Percentiles rank a stretch among this genome's conserved stretches.
These are phyloP conservation scores for Yamadazyma scolyti DNA, from an alignment of 805 yeast species.

Conservation along the genomic window DNA sequence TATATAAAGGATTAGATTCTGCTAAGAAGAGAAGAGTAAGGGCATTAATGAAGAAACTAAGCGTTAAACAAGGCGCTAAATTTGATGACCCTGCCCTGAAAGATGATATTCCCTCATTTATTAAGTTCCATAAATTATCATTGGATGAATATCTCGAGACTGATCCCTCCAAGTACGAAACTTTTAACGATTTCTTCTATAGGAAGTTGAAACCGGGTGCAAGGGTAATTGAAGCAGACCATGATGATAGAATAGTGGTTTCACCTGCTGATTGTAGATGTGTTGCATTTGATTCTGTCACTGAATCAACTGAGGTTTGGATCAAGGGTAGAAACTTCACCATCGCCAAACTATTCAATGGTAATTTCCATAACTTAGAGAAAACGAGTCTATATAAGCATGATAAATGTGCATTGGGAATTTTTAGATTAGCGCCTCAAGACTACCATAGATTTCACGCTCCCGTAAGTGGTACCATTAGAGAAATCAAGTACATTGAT, in stretches of 20 bases:
- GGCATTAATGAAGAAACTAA: conserved; percentile 57
- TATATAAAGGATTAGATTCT: conserved; percentile 70
- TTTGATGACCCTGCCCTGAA: conserved; percentile 71
- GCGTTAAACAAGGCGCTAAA: conserved; percentile 78
- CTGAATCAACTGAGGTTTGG: conserved; percentile 74
- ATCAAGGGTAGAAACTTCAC: conserved; percentile 82
- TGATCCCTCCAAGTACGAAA: conserved; percentile 49
- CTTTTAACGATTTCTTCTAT: conserved; percentile 89
- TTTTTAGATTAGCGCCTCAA: conserved; percentile 92
- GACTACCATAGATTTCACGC: conserved; percentile 93
- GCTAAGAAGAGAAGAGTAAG: conserved; percentile 60
- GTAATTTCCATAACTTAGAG: conserved; percentile 41
- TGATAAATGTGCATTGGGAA: conserved; percentile 57
- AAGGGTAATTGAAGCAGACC: conserved; percentile 62
- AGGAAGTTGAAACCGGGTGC: conserved; percentile 69
- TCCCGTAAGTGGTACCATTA: conserved; percentile 75
- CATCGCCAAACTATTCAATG: conserved; percentile 55
- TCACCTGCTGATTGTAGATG: conserved; percentile 90
- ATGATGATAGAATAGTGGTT: conserved; percentile 47
- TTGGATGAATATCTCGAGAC: conserved; percentile 58
- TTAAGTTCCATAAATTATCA: conserved; percentile 79
- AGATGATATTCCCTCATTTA: conserved; percentile 67
- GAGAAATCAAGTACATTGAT: conserved; percentile 62
- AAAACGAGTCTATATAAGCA: conserved; percentile 28
- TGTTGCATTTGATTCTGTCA: conserved; percentile 59